These are phyloP conservation scores for Periconia sp. DNA, from an alignment of 2,329 filamentous ascomycete genomes.

Conservation along the genomic window DNA sequence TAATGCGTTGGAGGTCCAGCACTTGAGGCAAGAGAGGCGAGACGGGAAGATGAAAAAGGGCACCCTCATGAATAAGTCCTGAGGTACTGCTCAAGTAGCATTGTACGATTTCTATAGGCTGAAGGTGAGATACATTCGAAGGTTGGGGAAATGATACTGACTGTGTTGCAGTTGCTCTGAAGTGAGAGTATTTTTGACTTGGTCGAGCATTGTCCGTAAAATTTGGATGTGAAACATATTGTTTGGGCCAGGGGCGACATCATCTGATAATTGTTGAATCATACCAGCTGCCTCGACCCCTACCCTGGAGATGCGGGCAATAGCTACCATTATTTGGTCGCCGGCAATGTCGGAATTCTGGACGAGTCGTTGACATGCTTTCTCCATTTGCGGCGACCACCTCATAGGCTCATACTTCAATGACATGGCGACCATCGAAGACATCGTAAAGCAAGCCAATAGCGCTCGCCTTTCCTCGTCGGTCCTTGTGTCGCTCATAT, in stretches of 20 bases:
- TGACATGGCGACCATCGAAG: slow-evolving; percentile 29
- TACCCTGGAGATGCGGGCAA: slow-evolving; percentile 42
- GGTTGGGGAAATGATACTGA: neutral
- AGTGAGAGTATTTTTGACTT: slow-evolving; percentile 6
- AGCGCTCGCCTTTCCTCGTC: slow-evolving; percentile 59
- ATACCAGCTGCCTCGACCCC: slow-evolving; percentile 18
- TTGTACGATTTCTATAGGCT: slow-evolving; percentile 1
- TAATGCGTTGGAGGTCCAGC: slow-evolving; percentile 13
- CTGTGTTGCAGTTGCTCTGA: slow-evolving; percentile 3
- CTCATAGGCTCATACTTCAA: slow-evolving; percentile 51
- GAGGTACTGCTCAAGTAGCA: slow-evolving; percentile 1
- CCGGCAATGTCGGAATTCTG: slow-evolving; percentile 55
- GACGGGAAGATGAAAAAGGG: slow-evolving; percentile 1
- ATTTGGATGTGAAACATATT: slow-evolving; percentile 9
- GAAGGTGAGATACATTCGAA: neutral
- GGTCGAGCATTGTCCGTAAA: slow-evolving; percentile 8
- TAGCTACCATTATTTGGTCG: slow-evolving; percentile 57
- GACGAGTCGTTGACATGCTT: slow-evolving; percentile 57
- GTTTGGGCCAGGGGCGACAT: neutral
- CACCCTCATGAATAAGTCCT: slow-evolving; percentile 14
- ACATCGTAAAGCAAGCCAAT: slow-evolving; percentile 55
- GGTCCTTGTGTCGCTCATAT: slow-evolving; percentile 37
- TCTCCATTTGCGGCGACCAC: slow-evolving; percentile 63
- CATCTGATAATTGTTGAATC: slow-evolving; percentile 21
- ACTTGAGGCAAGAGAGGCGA: neutral